phyloP scores from a whole-genome alignment of 768 basidiomycete genomes.

The Leccinellum albellum region DNA sequence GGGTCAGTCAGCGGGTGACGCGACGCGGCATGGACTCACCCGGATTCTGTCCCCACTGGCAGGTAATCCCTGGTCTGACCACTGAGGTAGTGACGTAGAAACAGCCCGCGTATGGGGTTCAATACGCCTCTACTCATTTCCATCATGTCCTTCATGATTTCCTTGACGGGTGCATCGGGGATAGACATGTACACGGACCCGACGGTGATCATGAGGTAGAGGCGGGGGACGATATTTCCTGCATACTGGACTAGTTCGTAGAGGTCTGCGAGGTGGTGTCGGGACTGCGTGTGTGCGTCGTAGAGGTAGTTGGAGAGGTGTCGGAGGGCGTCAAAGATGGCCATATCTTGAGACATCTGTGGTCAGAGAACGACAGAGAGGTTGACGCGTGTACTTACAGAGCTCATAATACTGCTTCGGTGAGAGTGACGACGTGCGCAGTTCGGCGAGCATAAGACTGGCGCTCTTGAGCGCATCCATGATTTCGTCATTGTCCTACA shows the following conservation, averaged over 20 bases:
- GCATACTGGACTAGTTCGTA: conserved; percentile 99
- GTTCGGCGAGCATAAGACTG: conserved; percentile 94
- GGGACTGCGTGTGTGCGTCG: conserved; percentile 87
- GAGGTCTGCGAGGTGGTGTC: conserved; percentile 95
- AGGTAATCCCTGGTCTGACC: conserved; percentile 95
- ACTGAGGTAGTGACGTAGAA: conserved; percentile 92
- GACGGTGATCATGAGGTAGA: conserved; percentile 99
- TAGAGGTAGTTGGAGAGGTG: conserved; percentile 95
- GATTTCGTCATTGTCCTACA: conserved; percentile 87
- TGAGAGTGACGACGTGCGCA: conserved; percentile 87
- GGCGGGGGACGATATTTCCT: conserved; percentile 89
- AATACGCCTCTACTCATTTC: conserved; percentile 98
- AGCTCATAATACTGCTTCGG: conserved; percentile 99
- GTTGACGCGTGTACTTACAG: conserved; percentile 49
- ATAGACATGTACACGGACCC: conserved; percentile 99
- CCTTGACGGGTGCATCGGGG: conserved; percentile 93
- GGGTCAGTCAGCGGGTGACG: background rate
- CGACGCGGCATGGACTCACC: conserved; percentile 46
- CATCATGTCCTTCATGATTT: conserved; percentile 99
- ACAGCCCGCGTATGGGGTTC: conserved; percentile 94
- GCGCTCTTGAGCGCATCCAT: conserved; percentile 99
- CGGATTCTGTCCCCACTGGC: conserved; percentile 79
- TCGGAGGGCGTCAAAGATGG: conserved; percentile 94
- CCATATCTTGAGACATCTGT: conserved; percentile 70
- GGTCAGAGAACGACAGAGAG: background rate